Conservation (phyloP, 306 rosid species). For the Lathyrus sativus region DNA sequence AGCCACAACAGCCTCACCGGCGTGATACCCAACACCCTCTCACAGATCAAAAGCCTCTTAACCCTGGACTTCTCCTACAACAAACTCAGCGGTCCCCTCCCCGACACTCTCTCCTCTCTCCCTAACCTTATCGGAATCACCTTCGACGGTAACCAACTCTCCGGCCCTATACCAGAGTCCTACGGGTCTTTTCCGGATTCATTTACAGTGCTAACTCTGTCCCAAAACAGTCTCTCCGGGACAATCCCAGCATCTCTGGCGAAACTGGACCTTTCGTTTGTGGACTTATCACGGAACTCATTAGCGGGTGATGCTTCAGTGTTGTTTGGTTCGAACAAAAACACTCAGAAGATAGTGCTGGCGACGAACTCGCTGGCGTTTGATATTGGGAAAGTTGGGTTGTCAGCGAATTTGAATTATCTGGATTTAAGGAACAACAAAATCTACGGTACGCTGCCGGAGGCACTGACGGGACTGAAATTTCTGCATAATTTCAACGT, state of each 20-base stretch:
- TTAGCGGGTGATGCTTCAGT: conserved; percentile 44
- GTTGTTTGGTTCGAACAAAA: conserved; percentile 31
- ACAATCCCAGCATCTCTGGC: conserved; percentile 32
- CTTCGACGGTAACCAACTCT: conserved; percentile 27
- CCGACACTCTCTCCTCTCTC: conserved; percentile 27
- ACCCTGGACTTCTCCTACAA: conserved; percentile 32
- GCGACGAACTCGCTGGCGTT: conserved; percentile 27
- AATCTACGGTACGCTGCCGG: conserved; percentile 32
- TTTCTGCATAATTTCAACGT: conserved; percentile 32
- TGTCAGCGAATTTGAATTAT: conserved; percentile 10
- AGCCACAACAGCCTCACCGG: conserved; percentile 29
- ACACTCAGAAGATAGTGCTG: conserved; percentile 26
- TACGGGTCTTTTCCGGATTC: conserved; percentile 12
- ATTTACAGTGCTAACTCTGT: conserved; percentile 5
- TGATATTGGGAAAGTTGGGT: conserved; percentile 34
- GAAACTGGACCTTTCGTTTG: conserved; percentile 27
- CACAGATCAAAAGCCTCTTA: conserved; percentile 30
- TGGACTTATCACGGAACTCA: conserved; percentile 29
- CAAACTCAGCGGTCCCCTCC: conserved; percentile 33
- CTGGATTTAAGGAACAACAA: conserved; percentile 38
- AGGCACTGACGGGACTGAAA: conserved; percentile 22
- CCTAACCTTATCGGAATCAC: conserved; percentile 36
- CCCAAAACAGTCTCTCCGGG: conserved; percentile 31
- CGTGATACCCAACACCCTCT: conserved; percentile 22
- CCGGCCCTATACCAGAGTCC: conserved; percentile 37